Base-by-base conservation (phyloP, 495 filamentous ascomycete genomes). In the Elaphomyces granulatus region DNA sequence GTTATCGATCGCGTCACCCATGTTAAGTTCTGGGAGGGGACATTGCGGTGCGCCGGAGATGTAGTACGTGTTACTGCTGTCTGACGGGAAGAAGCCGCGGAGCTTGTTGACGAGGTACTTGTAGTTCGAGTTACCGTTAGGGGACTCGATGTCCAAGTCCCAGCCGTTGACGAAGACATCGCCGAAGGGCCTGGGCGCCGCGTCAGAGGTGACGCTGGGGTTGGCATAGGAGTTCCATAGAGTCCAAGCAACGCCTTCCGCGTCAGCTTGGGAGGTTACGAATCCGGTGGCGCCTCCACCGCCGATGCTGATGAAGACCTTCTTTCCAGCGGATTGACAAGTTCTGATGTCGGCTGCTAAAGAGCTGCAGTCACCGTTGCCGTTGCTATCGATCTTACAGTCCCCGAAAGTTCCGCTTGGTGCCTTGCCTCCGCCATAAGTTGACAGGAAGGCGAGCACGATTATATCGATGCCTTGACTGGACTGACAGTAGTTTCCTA, bases 11-110 rank as follows among this genome's bases (percentile, higher is more conserved):
- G 58, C 56, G 1, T 36, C 41, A 12, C 63, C 66, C 58, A 75
- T 75, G 35, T 65, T 64, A 2, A 61, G 59, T 44, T 76, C 72
- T 0, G 73, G 71, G 15, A 67, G 58, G 0, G 60, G 63, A 34
- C 74, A 77, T 45, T 75, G 70, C 2, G 74, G 74, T 6, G 72
- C 67, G 8, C 68, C 74, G 10, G 68, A 66, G 43, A 77, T 69
- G 50, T 69, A 70, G 54, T 75, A 77, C 1, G 41, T 48, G 38
- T 69, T 69, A 12, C 49, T 48, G 6, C 56, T 35, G 39, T 66
- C 68, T 1, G 52, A 44, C n/a, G 52, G 51, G 46, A 72, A 71
- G 21, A 57, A 53, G 9, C 46, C 42, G n/a, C 70, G 70, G 10
- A 78, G 63, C 2, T 45, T 47, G 3, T 52, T 45, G 38, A 72